Percentiles rank a stretch among this genome's conserved stretches.
These are phyloP conservation scores for Nymphaea colorata DNA, from an alignment of 164 flowering plant genomes.

Conservation along the genomic window DNA sequence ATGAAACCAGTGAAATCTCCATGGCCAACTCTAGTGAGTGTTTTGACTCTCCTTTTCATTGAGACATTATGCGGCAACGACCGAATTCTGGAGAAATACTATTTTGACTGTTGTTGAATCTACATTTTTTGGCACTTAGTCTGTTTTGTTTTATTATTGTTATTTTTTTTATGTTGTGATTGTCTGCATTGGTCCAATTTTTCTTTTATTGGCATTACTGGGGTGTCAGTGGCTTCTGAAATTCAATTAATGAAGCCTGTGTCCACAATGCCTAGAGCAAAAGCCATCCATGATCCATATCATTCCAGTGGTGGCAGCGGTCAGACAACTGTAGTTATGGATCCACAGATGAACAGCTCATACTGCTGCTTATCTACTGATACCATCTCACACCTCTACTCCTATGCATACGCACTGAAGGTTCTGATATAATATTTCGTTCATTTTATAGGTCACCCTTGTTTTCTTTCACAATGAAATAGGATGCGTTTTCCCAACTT, in stretches of 20 bases:
- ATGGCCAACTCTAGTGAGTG: slow-evolving; percentile 31
- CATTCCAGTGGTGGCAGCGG: neutral
- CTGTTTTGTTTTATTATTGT: too few relatives aligned
- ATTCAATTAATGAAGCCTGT: neutral
- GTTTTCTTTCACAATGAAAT: too few relatives aligned
- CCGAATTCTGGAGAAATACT: neutral
- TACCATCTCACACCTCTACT: neutral
- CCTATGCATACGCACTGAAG: too few relatives aligned
- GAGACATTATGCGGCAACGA: neutral
- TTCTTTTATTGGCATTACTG: neutral
- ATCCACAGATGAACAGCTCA: neutral
- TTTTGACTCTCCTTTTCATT: neutral
- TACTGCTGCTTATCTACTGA: neutral
- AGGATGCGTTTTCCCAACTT: too few relatives aligned
- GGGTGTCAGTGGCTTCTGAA: neutral
- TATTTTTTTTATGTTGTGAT: too few relatives aligned
- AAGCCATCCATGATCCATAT: neutral
- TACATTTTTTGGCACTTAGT: neutral
- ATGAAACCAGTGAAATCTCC: slow-evolving; percentile 29
- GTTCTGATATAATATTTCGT: too few relatives aligned
- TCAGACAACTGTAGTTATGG: neutral
- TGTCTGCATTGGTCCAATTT: too few relatives aligned
- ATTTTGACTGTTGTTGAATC: neutral
- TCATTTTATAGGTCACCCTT: too few relatives aligned
- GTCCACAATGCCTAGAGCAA: neutral